Conservation (phyloP, 106 monocot genomes). For the Iris macrosiphon region DNA sequence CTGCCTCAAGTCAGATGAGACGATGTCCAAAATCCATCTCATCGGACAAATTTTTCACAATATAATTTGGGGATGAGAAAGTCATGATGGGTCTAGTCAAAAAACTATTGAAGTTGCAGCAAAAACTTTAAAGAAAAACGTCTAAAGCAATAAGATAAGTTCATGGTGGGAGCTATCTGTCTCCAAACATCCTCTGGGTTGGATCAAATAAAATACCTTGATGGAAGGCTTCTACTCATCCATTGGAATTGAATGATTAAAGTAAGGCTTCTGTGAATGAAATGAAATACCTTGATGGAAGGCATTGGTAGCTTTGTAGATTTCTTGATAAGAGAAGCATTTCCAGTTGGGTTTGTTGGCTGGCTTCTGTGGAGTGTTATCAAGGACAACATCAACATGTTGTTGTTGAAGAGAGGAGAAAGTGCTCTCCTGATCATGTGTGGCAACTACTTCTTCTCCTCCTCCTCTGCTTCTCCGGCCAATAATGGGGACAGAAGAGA, state of each 20-base stretch:
- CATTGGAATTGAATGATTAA: no score
- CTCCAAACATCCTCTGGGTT: no score
- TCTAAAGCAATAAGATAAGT: no score
- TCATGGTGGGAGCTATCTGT: no score
- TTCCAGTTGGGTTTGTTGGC: slow-evolving; percentile 34
- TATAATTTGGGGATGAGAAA: no score
- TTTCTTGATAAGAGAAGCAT: slow-evolving; percentile 52
- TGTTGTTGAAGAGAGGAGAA: not conserved
- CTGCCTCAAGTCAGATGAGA: not conserved
- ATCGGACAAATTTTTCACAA: no score
- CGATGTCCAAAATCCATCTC: not conserved
- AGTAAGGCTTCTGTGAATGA: no score
- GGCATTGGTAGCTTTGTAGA: slow-evolving; percentile 38
- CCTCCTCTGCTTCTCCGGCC: slow-evolving; percentile 6
- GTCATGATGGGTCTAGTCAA: no score
- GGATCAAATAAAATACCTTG: no score
- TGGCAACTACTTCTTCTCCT: not conserved
- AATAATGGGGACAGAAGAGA: not conserved
- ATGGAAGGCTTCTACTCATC: no score
- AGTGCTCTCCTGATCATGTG: not conserved
- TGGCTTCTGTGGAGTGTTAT: not conserved
- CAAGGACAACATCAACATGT: not conserved
- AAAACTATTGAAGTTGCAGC: not conserved
- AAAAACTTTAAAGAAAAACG: not conserved
- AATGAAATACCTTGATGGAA: slow-evolving; percentile 43